Percentiles rank a stretch among this genome's conserved stretches.
These are phyloP conservation scores for Vitis hybrid DNA, from an alignment of 177 flowering plant genomes.

Conservation along the genomic window DNA sequence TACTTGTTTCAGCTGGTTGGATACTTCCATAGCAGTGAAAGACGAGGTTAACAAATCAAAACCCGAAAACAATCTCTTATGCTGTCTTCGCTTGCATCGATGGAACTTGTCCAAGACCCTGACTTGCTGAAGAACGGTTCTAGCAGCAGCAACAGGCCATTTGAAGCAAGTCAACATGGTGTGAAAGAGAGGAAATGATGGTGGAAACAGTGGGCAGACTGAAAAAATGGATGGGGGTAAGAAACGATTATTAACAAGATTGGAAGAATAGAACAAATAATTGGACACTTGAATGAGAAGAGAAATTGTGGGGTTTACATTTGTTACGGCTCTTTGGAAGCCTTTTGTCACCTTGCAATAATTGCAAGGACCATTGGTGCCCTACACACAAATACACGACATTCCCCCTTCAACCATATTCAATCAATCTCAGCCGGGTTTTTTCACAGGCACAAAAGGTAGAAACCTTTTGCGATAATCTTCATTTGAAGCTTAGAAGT, in stretches of 20 bases:
- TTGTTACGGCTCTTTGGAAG: no score
- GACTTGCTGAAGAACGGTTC: conserved; percentile 13
- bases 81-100: conserved; percentile 19
- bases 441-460: no score
- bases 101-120: conserved; percentile 3
- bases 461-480: no score
- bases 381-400: no score
- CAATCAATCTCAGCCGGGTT: no score
- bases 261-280: no score
- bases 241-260: not conserved
- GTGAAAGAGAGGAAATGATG: conserved; percentile 1
- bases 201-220: not conserved
- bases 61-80: conserved; percentile 24
- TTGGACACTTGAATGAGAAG: no score
- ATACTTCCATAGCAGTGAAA: conserved; percentile 44
- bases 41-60: conserved; percentile 35
- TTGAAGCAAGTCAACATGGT: conserved; percentile 29
- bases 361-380: no score
- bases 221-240: not conserved
- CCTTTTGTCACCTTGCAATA: no score
- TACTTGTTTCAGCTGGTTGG: conserved; percentile 52
- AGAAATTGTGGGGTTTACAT: no score
- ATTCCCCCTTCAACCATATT: no score
- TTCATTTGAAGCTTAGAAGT: no score
- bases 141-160: conserved; percentile 16